Conservation (phyloP, 2,329 filamentous ascomycete species). For the Penicillium sp. region DNA sequence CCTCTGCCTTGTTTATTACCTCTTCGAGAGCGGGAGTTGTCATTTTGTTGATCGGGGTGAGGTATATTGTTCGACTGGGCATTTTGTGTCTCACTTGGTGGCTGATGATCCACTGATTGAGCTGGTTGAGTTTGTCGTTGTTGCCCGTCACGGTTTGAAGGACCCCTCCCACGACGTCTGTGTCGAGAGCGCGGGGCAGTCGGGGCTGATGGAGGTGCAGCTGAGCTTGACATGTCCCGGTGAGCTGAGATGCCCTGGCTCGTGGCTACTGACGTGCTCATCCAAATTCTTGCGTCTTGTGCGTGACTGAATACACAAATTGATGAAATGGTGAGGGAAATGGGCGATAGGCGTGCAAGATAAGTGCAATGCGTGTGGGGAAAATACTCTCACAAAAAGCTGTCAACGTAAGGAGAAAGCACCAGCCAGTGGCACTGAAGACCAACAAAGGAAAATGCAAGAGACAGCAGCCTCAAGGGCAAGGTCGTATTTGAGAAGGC, state of each 20-base stretch:
- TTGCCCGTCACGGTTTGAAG: slow-evolving; percentile 26
- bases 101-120: slow-evolving; percentile 8
- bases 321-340: not conserved
- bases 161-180: slow-evolving; percentile 30
- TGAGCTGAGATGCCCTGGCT: not conserved
- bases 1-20: slow-evolving; percentile 27
- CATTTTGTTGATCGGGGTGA: slow-evolving; percentile 8
- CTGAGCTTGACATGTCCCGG: slow-evolving; percentile 12
- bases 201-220: slow-evolving; percentile 3
- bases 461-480: slow-evolving; percentile 8
- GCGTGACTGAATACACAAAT: not conserved
- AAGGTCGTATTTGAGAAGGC: slow-evolving; percentile 9
- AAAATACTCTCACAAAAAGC: not conserved
- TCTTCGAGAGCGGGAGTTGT: slow-evolving; percentile 22
- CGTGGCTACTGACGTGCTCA: slow-evolving; percentile 5
- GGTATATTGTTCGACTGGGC: slow-evolving; percentile 1
- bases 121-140: slow-evolving; percentile 20
- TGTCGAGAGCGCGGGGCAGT: slow-evolving; percentile 12
- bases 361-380: too few relatives aligned
- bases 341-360: not conserved
- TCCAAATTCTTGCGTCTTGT: slow-evolving; percentile 1
- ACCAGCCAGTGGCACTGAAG: not conserved
- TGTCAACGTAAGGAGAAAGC: not conserved
- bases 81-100: slow-evolving; percentile 12
- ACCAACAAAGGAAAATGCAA: slow-evolving; percentile 1